A percentile compares a stretch with the other conserved stretches of the same genome.
phyloP scores from a whole-genome alignment of 208 protist genomes.

The Trypanosoma avium region DNA sequence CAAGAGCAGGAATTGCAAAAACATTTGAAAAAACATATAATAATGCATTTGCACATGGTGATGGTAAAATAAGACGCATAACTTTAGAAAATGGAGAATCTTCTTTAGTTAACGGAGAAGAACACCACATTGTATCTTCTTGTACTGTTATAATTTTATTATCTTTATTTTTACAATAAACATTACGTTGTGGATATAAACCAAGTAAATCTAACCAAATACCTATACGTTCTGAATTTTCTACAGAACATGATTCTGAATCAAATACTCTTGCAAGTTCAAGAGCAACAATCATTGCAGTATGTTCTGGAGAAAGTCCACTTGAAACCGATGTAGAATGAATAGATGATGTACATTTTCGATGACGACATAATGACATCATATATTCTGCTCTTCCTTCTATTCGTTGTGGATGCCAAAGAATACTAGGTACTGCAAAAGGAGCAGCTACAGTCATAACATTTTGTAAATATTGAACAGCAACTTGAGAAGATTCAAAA shows the following conservation, averaged over 20 bases:
- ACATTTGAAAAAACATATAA: slow-evolving; percentile 63
- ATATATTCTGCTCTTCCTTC: slow-evolving; percentile 41
- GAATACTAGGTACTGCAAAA: slow-evolving; percentile 58
- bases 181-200: slow-evolving; percentile 44
- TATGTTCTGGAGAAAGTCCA: slow-evolving; percentile 68
- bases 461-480: slow-evolving; percentile 72
- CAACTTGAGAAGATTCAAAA: slow-evolving; percentile 57
- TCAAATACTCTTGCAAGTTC: slow-evolving; percentile 66
- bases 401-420: slow-evolving; percentile 67
- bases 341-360: slow-evolving; percentile 4
- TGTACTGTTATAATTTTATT: slow-evolving; percentile 4
- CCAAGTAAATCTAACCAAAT: slow-evolving; percentile 54
- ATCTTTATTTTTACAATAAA: slow-evolving; percentile 34
- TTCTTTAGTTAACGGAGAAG: slow-evolving; percentile 29
- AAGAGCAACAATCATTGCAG: slow-evolving; percentile 73
- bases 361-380: slow-evolving; percentile 30
- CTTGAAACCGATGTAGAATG: slow-evolving; percentile 14
- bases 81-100: slow-evolving; percentile 36
- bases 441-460: slow-evolving; percentile 53
- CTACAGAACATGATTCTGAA: slow-evolving; percentile 39
- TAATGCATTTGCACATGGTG: slow-evolving; percentile 75
- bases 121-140: slow-evolving; percentile 18
- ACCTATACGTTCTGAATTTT: slow-evolving; percentile 48
- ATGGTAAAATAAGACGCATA: slow-evolving; percentile 51
- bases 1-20: slow-evolving; percentile 60